Conservation (phyloP, 306 rosid genomes). For the Hylodesmum podocarpum region DNA sequence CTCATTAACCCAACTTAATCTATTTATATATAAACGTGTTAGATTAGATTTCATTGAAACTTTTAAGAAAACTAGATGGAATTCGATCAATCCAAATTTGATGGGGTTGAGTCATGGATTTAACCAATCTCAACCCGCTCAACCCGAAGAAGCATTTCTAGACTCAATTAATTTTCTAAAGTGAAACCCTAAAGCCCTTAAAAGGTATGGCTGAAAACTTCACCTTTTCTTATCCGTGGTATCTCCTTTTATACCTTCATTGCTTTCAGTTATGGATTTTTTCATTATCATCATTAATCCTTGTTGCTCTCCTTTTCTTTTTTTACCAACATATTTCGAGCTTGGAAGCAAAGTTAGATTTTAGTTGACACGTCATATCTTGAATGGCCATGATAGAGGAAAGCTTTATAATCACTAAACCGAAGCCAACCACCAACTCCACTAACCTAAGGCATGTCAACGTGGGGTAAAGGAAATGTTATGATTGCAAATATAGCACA, state of each 20-base stretch:
- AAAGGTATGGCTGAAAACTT: no score
- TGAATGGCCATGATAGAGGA: background rate
- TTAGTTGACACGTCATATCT: background rate
- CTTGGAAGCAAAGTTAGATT: constrained; percentile 18
- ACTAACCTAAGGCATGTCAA: background rate
- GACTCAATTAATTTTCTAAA: no score
- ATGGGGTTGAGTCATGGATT: no score
- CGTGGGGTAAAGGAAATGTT: background rate
- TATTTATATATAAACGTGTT: no score
- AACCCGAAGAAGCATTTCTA: no score
- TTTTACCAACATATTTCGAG: background rate
- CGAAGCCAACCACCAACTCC: constrained; percentile 9
- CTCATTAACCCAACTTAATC: no score
- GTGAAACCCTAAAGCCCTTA: no score
- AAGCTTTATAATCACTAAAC: constrained; percentile 4
- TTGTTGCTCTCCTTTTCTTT: background rate
- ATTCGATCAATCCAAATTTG: no score
- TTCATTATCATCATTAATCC: background rate
- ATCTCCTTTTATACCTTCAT: background rate
- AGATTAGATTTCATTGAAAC: no score
- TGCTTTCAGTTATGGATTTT: background rate
- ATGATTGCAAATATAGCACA: background rate
- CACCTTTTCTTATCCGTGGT: background rate
- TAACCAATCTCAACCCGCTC: no score
- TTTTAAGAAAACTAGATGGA: no score